Evolutionary conservation across 192 early-diverging fungal genomes (phyloP).

Genomic region (Rhizophagus prolifer): DNA sequence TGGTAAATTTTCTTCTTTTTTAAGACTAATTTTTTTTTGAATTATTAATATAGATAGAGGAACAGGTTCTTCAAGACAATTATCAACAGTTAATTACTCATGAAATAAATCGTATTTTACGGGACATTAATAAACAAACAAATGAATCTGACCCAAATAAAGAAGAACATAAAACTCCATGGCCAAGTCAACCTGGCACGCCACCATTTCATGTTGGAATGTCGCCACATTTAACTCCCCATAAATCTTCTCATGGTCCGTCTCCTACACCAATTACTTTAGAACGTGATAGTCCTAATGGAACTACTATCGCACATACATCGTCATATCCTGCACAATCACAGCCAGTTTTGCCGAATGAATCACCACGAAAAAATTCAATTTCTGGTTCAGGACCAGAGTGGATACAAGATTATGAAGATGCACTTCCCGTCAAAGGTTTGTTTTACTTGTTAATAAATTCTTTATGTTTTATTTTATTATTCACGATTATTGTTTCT

Average conservation of each 20-base stretch:
- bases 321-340: not conserved
- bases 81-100: conserved; percentile 78
- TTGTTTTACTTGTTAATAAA: not conserved
- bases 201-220: conserved; percentile 1
- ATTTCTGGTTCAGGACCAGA: not conserved
- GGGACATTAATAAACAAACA: conserved; percentile 64
- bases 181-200: not conserved
- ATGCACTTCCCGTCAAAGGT: conserved; percentile 14
- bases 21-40: no score
- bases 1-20: no score
- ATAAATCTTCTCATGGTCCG: conserved; percentile 4
- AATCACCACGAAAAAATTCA: conserved; percentile 15
- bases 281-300: conserved; percentile 7
- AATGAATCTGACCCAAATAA: conserved; percentile 57
- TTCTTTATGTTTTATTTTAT: not conserved
- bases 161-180: conserved; percentile 43
- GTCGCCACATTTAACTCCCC: not conserved
- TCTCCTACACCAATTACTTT: not conserved
- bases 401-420: conserved; percentile 11
- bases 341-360: not conserved
- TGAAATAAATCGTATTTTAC: conserved; percentile 80
- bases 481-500: not conserved
- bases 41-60: conserved; percentile 71
- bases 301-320: not conserved
- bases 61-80: conserved; percentile 68